Evolutionary conservation across 2,329 filamentous ascomycete species (phyloP), one percentile per base, ranked within the genome.

Genomic region (Aspergillus puulaauensis): DNA sequence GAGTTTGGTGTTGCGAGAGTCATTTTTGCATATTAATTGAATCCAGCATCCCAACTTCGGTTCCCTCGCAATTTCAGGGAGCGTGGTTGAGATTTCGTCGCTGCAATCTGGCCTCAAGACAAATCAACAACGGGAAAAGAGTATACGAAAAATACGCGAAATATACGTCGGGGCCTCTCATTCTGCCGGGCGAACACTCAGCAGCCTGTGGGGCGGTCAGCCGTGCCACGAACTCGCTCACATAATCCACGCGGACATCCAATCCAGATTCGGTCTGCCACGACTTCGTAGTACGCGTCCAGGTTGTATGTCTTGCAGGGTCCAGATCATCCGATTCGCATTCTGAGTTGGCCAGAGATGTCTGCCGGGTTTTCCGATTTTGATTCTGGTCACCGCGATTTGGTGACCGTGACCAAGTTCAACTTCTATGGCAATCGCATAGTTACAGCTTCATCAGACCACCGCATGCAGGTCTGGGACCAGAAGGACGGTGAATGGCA

Each of bases 401-500:
- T 95, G 45, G 90, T 96, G 52, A 87, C 93, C 63, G 89, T 91
- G 55, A 87, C 93, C 60, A 89, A 91, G 64, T 96, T 96, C 82
- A 97, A 97, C 75, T 88, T 87, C 64, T 96, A 96, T 73, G 93
- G 93, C 66, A 93, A 91, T 68, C 90, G 93, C 66, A 93, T 93
- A 80, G 90, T 93, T 43, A 95, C 92, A 3, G 92, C 91, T 35
- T 95, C 91, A 17, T 90, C 93, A 17, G 93, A 98, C 74, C 93
- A 96, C 73, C 91, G 90, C 73, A 89, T 98, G 68, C 91, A 93
- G 71, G 90, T 97, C 61, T 97, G 93, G 83, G 89, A 95, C 70
- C 87, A 83, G 57, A 81, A 87, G 64, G 89, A 91, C 66, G 86
- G 86, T 43, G 80, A 85, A 57, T 96, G 92, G 91, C 83, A 85